Evolutionary conservation across 1,284 basidiomycete genomes (phyloP), one percentile per base, ranked within the genome.

Genomic region (Sphaerobolus stellatus): DNA sequence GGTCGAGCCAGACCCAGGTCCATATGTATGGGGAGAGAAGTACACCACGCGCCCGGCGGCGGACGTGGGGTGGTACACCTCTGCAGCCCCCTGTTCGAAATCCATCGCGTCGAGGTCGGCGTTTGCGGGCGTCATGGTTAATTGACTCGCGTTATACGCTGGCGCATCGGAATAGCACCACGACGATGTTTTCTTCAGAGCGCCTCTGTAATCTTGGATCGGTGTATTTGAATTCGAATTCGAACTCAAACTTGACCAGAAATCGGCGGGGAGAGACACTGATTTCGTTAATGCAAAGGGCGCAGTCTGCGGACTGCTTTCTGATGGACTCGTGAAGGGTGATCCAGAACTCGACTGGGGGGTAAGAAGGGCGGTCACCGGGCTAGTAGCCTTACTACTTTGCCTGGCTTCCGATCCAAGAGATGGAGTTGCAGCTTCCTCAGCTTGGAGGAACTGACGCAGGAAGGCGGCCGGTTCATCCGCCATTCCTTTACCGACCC

Each of bases 401-500:
- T 24, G 7, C 28, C 33, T 48, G 25, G 29, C 30, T 25, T 49
- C 49, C 29, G 7, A 22, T 5, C 38, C 45, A 25, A 43, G 36
- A 24, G 24, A 3, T n/a, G n/a, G n/a, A n/a, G n/a, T n/a, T n/a
- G n/a, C n/a, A n/a, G n/a, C n/a, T 28, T 54, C 53, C 36, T 54
- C 53, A 20, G 47, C 47, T 13, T 48, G 45, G 9, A 54, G 38
- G 47, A 54, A 54, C 18, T 49, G 48, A 4, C 53, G 46, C 11
- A 54, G 36, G 53, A 54, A 54, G 16, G 46, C 25, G 13, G 53
- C 49, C 5, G 53, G 53, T 33, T 54, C 53, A 31, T 54, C 62
- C 8, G 50, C 34, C 18, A 57, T 31, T 27, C 56, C 56, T 50
- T 91, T 91, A 58, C 89, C 89, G 33, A 92, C 89, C 89, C 89